These are phyloP conservation scores for Phytophthora melonis DNA, from an alignment of 352 stramenopile species.

Conservation along the genomic window DNA sequence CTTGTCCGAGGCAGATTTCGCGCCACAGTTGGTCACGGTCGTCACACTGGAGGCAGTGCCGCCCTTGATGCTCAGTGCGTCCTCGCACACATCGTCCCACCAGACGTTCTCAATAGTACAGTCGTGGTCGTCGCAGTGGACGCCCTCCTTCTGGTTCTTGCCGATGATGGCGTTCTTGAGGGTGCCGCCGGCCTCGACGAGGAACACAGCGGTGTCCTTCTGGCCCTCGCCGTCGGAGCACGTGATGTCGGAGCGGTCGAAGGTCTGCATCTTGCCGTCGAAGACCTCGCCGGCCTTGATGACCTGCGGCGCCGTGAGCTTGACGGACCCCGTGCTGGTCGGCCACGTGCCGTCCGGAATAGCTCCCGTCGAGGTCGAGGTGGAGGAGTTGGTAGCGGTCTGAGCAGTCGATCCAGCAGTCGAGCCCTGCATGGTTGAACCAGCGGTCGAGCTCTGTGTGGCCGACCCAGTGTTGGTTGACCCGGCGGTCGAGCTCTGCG, in stretches of 20 bases:
- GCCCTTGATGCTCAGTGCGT: constrained; percentile 45
- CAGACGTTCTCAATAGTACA: constrained; percentile 22
- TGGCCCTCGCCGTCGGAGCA: not conserved
- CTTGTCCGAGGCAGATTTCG: constrained; percentile 50
- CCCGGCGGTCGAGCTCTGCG: too few species aligned
- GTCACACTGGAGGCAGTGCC: constrained; percentile 37
- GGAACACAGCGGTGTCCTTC: not conserved
- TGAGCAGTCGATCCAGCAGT: not conserved
- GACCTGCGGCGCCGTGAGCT: constrained; percentile 16
- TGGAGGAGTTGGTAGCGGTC: not conserved
- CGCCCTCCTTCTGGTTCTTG: constrained; percentile 27
- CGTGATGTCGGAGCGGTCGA: constrained; percentile 56
- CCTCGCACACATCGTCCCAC: constrained; percentile 31
- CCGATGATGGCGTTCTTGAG: constrained; percentile 28
- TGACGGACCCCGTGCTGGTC: not conserved
- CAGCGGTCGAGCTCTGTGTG: not conserved
- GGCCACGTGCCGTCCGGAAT: constrained; percentile 1
- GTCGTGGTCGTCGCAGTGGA: constrained; percentile 27
- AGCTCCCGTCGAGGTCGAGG: not conserved
- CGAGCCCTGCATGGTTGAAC: not conserved
- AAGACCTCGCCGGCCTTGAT: constrained; percentile 44
- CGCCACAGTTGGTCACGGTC: constrained; percentile 33
- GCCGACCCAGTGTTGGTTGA: not conserved
- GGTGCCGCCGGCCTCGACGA: not conserved
- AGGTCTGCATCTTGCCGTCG: constrained; percentile 59